phyloP scores from a whole-genome alignment of 306 rosid genomes.

The Pterocarpus macrocarpus region DNA sequence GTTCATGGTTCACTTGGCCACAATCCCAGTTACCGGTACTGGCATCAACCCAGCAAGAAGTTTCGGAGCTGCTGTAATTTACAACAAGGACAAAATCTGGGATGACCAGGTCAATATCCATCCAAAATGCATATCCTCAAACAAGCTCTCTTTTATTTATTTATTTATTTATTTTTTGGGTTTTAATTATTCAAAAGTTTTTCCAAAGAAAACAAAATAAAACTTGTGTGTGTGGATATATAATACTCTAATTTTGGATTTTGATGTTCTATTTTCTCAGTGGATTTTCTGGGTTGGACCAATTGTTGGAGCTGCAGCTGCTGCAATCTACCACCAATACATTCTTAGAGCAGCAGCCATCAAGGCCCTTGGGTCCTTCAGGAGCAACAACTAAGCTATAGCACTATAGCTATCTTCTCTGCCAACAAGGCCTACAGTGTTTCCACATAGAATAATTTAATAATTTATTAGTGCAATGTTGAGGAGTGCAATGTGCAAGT shows the following conservation, averaged over 20 bases:
- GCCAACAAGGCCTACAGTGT: conserved; percentile 28
- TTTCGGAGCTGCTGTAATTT: conserved; percentile 91
- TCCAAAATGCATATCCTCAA: neutral
- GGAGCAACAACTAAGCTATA: conserved; percentile 77
- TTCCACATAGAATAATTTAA: conserved; percentile 43
- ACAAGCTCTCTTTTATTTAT: no score
- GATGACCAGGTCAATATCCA: conserved; percentile 76
- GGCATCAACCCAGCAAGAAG: conserved; percentile 99
- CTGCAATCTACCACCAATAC: conserved; percentile 88
- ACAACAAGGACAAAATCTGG: conserved; percentile 71
- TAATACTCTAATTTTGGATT: neutral
- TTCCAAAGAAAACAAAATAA: no score
- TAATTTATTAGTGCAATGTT: conserved; percentile 33
- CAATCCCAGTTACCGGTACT: conserved; percentile 91
- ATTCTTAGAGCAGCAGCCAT: conserved; percentile 89
- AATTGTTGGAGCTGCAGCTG: conserved; percentile 79
- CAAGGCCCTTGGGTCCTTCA: conserved; percentile 98
- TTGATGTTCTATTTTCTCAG: conserved; percentile 48
- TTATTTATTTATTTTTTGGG: no score
- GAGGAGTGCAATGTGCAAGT: conserved; percentile 34
- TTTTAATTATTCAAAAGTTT: no score
- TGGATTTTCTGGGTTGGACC: conserved; percentile 99
- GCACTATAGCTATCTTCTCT: neutral
- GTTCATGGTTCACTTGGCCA: conserved; percentile 97
- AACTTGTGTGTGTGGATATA: neutral